phyloP scores from a whole-genome alignment of 495 filamentous ascomycete genomes.

The Xylaria curta region DNA sequence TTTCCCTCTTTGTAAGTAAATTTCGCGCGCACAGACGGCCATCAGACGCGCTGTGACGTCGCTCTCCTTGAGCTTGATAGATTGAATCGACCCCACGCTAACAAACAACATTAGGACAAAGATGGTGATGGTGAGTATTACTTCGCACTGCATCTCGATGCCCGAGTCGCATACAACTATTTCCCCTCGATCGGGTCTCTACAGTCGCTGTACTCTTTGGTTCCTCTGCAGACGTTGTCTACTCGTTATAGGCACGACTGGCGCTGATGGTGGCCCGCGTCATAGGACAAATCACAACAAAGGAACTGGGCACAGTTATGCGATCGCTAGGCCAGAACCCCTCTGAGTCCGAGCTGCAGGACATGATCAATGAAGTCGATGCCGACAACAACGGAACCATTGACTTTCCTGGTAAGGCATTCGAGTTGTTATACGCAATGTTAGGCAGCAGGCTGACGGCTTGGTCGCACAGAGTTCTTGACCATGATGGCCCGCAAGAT shows the following conservation, averaged over 20 bases:
- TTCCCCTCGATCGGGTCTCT: conserved; percentile 16
- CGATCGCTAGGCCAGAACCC: conserved; percentile 99
- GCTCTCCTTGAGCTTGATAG: neutral
- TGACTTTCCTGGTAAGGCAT: conserved; percentile 87
- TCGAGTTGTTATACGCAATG: conserved; percentile 4
- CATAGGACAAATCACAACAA: conserved; percentile 97
- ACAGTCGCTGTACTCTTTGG: conserved; percentile 15
- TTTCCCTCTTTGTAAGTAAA: conserved; percentile 96
- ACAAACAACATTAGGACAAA: conserved; percentile 80
- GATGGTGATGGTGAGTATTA: conserved; percentile 97
- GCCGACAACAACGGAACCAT: conserved; percentile 99
- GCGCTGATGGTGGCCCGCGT: conserved; percentile 29
- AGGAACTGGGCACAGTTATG: conserved; percentile 99
- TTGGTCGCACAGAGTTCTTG: conserved; percentile 76
- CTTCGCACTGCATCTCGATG: neutral
- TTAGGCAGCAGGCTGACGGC: conserved; percentile 37
- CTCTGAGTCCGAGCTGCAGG: conserved; percentile 97
- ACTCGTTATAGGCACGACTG: conserved; percentile 15
- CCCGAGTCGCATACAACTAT: neutral
- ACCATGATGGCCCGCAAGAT: conserved; percentile 99
- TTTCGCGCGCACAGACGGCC: neutral
- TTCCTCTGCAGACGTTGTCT: neutral
- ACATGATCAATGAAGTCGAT: conserved; percentile 99
- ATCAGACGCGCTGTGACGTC: neutral
- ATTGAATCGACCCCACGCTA: conserved; percentile 29